A percentile compares a stretch with the other conserved stretches of the same genome.
Conservation (phyloP, 495 filamentous ascomycete species). For the Aspergillus heteromorphus region DNA sequence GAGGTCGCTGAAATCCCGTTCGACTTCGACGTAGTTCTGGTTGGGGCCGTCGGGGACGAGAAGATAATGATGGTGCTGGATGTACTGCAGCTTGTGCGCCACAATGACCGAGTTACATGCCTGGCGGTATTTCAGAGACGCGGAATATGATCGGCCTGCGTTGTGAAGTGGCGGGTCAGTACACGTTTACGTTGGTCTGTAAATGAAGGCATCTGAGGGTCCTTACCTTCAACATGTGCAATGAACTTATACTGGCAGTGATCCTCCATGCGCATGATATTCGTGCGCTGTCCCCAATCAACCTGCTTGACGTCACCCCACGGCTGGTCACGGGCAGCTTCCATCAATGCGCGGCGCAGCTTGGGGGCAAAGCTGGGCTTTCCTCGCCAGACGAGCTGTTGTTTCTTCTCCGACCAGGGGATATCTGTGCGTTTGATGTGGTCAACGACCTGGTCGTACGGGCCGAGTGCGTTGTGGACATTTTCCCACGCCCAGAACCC, state of each 20-base stretch:
- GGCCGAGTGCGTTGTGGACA: constrained; percentile 52
- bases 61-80: constrained; percentile 42
- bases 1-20: constrained; percentile 53
- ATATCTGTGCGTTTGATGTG: constrained; percentile 28
- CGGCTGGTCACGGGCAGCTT: constrained; percentile 39
- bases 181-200: neutral
- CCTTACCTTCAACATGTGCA: constrained; percentile 52
- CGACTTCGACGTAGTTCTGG: constrained; percentile 59
- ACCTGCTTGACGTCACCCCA: constrained; percentile 55
- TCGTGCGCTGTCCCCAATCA: constrained; percentile 37
- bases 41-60: constrained; percentile 41
- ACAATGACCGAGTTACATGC: constrained; percentile 57
- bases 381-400: constrained; percentile 66
- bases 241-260: constrained; percentile 56
- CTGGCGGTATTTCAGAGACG: constrained; percentile 54
- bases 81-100: constrained; percentile 41
- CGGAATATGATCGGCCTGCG: constrained; percentile 47
- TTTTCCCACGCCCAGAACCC: constrained; percentile 69
- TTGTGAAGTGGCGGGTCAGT: neutral
- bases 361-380: constrained; percentile 41
- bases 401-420: constrained; percentile 45
- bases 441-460: constrained; percentile 53
- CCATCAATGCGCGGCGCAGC: constrained; percentile 44
- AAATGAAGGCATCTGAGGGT: neutral
- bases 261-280: constrained; percentile 46